phyloP scores from a whole-genome alignment of 257 asterid species.

The Plantago major region DNA sequence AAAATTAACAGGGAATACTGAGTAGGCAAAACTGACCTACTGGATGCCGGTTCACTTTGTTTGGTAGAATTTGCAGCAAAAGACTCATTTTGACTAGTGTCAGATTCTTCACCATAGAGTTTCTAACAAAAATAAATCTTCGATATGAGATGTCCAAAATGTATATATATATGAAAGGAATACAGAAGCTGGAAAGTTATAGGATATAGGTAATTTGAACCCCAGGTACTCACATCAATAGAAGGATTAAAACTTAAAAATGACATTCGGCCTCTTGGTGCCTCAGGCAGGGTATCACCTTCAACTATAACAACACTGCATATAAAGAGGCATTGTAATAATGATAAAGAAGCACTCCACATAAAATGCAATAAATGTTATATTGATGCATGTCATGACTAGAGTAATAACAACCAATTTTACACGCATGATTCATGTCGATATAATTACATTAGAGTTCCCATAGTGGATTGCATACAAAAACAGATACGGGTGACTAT shows the following conservation, averaged over 20 bases:
- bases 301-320: conserved; percentile 79
- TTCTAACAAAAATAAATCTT: conserved; percentile 48
- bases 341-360: conserved; percentile 10
- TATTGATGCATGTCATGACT: not conserved
- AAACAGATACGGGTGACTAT: not conserved
- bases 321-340: conserved; percentile 18
- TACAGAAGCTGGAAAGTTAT: conserved; percentile 6
- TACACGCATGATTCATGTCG: not conserved
- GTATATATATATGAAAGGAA: not conserved
- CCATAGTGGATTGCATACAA: not conserved
- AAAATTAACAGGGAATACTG: conserved; percentile 1
- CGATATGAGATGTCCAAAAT: conserved; percentile 23
- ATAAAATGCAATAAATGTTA: conserved; percentile 2
- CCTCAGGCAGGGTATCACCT: conserved; percentile 88
- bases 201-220: conserved; percentile 18
- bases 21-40: conserved; percentile 40
- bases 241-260: conserved; percentile 86
- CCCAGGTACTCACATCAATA: conserved; percentile 76
- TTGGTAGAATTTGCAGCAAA: conserved; percentile 49
- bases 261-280: conserved; percentile 82
- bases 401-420: not conserved
- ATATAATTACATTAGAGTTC: not conserved
- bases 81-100: conserved; percentile 40
- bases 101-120: conserved; percentile 52
- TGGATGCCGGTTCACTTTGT: conserved; percentile 31